Conservation (phyloP, 31 red algal species). For the Asparagopsis taxiformis region DNA sequence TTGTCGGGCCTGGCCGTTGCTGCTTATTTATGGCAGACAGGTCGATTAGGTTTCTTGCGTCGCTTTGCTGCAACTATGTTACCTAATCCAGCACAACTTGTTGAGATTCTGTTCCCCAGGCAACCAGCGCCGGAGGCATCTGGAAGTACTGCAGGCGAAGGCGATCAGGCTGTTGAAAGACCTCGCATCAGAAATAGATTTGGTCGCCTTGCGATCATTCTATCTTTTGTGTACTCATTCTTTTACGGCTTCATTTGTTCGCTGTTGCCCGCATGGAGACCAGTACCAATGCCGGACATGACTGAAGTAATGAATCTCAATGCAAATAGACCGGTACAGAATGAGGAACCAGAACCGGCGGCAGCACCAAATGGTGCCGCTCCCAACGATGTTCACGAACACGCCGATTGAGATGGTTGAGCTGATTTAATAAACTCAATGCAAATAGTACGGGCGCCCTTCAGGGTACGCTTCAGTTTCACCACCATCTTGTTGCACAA, state of each 20-base stretch:
- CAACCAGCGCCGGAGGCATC: neutral
- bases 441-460: constrained; percentile 3
- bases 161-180: neutral
- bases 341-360: neutral
- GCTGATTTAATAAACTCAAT: neutral
- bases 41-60: constrained; percentile 33
- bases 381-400: neutral
- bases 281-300: constrained; percentile 29
- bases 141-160: neutral
- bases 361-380: neutral
- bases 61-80: constrained; percentile 18
- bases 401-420: neutral
- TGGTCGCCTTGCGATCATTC: constrained; percentile 11
- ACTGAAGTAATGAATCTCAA: constrained; percentile 12
- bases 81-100: constrained; percentile 30
- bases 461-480: too few species aligned
- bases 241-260: constrained; percentile 58
- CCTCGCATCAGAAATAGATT: constrained; percentile 1
- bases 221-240: constrained; percentile 41
- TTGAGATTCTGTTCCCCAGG: constrained; percentile 39
- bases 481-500: too few species aligned
- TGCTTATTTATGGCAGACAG: constrained; percentile 58
- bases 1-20: constrained; percentile 22
- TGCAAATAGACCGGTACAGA: neutral
- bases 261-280: constrained; percentile 49